Evolutionary conservation across 805 yeast genomes (phyloP), one percentile per base, ranked within the genome.

Genomic region (Metschnikowia peoriensis): DNA sequence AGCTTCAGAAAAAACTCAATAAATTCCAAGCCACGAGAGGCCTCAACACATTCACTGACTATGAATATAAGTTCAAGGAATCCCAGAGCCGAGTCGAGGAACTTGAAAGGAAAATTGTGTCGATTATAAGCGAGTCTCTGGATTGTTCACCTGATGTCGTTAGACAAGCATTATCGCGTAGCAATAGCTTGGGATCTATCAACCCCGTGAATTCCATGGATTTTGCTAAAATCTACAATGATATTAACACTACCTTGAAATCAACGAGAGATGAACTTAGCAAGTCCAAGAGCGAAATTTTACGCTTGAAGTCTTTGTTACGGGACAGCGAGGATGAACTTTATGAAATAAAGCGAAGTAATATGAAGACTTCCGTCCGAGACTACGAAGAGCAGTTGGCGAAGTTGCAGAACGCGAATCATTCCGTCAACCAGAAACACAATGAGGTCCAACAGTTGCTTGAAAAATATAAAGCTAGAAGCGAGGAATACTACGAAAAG

Each of bases 401-500:
- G 2, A 81, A 81, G 53, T 63, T 85, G 44, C 81, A 80, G 56
- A 75, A 84, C 16, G 83, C 80, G 51, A 67, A 87, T 27, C 84
- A 84, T 43, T 78, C 85, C 2, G 67, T 86, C 14, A 75, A 73
- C 39, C 64, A 75, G n/a, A 85, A 82, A 60, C 84, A 82, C 58
- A 61, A 65, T 1, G 85, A 89, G 32, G 41, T 49, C 28, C 56
- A 53, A 38, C 46, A 32, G n/a, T 40, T 41, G 32, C 69, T 89
- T 32, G 65, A 74, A 1, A 76, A 79, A 38, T 90, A 88, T 68
- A 86, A 84, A 62, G 68, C 75, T 15, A 79, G 96, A 55, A 83
- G 96, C 35, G 92, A 88, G 37, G 87, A 85, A 55, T 87, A 89
- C 64, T 82, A 79, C 59, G 75, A 77, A 52, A 88, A 88, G 61